phyloP scores from a whole-genome alignment of 345 rosid genomes.

The Litchi chinensis region DNA sequence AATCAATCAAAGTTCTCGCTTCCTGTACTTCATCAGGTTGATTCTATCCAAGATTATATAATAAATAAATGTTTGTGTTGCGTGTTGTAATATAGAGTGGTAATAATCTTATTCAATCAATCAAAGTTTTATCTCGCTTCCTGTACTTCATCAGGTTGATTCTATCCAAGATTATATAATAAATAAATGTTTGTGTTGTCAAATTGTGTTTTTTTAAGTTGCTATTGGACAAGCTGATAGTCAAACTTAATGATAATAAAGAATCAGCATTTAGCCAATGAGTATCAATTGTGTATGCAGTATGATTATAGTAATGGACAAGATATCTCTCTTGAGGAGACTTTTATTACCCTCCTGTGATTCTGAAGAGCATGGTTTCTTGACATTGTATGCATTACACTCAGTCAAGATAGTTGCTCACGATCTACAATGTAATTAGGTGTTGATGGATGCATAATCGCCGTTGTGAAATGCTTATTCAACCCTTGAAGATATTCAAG shows the following conservation, averaged over 20 bases:
- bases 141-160: neutral
- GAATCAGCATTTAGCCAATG: no score
- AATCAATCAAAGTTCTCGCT: neutral
- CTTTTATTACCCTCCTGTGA: neutral
- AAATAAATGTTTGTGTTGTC: neutral
- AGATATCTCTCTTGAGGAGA: neutral
- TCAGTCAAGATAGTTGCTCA: no score
- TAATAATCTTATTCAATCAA: neutral
- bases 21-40: neutral
- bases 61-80: no score
- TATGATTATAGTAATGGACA: neutral
- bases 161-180: neutral
- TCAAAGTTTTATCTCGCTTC: no score
- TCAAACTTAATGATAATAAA: neutral
- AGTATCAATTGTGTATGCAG: neutral
- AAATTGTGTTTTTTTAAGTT: neutral
- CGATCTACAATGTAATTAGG: neutral
- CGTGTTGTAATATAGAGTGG: neutral
- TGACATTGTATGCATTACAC: neutral
- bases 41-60: neutral
- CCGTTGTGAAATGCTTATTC: neutral
- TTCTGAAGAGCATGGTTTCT: neutral
- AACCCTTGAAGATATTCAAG: no score
- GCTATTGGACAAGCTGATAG: neutral
- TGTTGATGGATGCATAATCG: neutral